Evolutionary conservation across 371 early-diverging fungal species (phyloP).

Genomic region (Syncephalastrum contaminatum): DNA sequence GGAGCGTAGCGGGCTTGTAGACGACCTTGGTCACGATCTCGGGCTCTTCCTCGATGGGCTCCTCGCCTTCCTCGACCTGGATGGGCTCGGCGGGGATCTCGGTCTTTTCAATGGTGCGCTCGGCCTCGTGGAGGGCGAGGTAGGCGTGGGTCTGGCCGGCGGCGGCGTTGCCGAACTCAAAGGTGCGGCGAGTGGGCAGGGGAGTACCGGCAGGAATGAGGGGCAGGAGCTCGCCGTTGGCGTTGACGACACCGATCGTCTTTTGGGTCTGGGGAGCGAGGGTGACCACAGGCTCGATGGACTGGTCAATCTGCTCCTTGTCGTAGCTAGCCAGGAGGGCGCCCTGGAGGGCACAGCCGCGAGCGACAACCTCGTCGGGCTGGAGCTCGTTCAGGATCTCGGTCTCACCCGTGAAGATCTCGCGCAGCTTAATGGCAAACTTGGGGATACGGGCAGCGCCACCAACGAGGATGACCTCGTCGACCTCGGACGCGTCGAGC

Average conservation of each 20-base stretch:
- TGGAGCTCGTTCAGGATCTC: slow-evolving; percentile 64
- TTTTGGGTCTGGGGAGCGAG: slow-evolving; percentile 70
- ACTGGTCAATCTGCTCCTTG: slow-evolving; percentile 53
- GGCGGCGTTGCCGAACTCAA: slow-evolving; percentile 69
- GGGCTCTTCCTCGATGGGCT: slow-evolving; percentile 48
- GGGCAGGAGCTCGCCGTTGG: slow-evolving; percentile 71
- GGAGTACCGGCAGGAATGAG: slow-evolving; percentile 84
- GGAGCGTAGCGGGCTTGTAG: slow-evolving; percentile 54
- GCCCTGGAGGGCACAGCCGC: slow-evolving; percentile 98
- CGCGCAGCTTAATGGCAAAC: slow-evolving; percentile 81
- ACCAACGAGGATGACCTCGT: slow-evolving; percentile 95
- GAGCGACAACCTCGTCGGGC: slow-evolving; percentile 97
- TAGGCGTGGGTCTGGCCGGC: slow-evolving; percentile 75
- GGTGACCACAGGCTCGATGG: slow-evolving; percentile 60
- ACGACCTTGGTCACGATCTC: slow-evolving; percentile 51
- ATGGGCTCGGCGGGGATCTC: slow-evolving; percentile 55
- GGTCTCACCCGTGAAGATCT: slow-evolving; percentile 78
- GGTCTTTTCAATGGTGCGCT: slow-evolving; percentile 57
- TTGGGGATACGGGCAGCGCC: slow-evolving; percentile 98
- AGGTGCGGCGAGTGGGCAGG: slow-evolving; percentile 78
- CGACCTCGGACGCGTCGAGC: slow-evolving; percentile 67
- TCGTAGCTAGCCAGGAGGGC: slow-evolving; percentile 62
- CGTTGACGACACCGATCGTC: slow-evolving; percentile 77
- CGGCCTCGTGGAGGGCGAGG: slow-evolving; percentile 83
- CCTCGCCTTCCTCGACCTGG: slow-evolving; percentile 55